Conservation (phyloP, 163 green algal species). For the Scenedesmus sp. region DNA sequence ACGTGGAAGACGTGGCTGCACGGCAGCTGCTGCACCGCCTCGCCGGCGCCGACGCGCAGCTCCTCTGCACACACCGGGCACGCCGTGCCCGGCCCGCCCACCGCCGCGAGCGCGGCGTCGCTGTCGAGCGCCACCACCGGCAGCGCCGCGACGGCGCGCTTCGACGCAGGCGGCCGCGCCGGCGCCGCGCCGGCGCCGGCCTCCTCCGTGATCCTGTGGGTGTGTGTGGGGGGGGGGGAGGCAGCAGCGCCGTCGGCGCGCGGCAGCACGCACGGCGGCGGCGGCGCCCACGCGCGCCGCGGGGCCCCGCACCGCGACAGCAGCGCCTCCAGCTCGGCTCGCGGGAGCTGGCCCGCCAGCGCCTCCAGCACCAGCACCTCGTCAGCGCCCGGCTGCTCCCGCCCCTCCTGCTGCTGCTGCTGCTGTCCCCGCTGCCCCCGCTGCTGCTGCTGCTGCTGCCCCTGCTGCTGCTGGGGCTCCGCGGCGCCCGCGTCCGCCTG, state of each 20-base stretch:
- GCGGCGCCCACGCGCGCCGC: too few relatives aligned
- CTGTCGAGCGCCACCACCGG: slow-evolving; percentile 1
- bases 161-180: slow-evolving; percentile 12
- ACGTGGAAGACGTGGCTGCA: slow-evolving; percentile 76
- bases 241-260: too few relatives aligned
- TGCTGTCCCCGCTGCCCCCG: background rate
- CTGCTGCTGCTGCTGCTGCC: slow-evolving; percentile 12
- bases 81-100: background rate
- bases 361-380: slow-evolving; percentile 20
- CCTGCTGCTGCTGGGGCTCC: slow-evolving; percentile 7
- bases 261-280: background rate
- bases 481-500: background rate
- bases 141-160: slow-evolving; percentile 17
- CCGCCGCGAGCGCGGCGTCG: background rate
- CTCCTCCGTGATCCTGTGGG: slow-evolving; percentile 29
- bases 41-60: slow-evolving; percentile 59
- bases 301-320: background rate
- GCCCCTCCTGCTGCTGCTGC: slow-evolving; percentile 14
- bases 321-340: slow-evolving; percentile 37
- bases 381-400: slow-evolving; percentile 7
- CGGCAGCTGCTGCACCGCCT: slow-evolving; percentile 73
- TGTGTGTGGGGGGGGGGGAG: too few relatives aligned
- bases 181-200: background rate
- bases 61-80: slow-evolving; percentile 67
- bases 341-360: slow-evolving; percentile 27